These are phyloP conservation scores for Neonectria ditissima DNA, from an alignment of 2,329 filamentous ascomycete genomes.

Conservation along the genomic window DNA sequence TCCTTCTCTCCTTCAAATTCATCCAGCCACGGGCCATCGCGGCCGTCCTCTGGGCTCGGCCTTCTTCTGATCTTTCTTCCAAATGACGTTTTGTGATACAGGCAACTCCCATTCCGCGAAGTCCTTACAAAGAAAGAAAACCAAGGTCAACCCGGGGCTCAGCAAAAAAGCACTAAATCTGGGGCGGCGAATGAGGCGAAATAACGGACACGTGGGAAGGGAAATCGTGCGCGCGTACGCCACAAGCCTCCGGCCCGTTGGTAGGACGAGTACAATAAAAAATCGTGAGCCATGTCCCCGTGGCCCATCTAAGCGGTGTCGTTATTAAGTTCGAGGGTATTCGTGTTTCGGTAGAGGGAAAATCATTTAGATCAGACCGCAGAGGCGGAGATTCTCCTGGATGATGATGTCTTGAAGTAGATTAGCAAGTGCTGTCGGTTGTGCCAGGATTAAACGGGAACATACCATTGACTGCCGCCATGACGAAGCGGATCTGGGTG, in stretches of 20 bases:
- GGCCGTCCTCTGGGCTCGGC: slow-evolving; percentile 37
- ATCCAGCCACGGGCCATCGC: slow-evolving; percentile 35
- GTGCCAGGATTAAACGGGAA: slow-evolving; percentile 14
- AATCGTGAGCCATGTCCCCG: slow-evolving; percentile 54
- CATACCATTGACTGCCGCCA: slow-evolving; percentile 98
- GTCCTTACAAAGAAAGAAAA: slow-evolving; percentile 47
- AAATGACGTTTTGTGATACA: slow-evolving; percentile 49
- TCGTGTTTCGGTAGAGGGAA: slow-evolving; percentile 53
- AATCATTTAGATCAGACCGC: slow-evolving; percentile 87
- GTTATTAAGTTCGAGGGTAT: slow-evolving; percentile 59
- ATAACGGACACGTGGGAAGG: slow-evolving; percentile 31
- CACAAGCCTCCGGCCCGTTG: slow-evolving; percentile 42
- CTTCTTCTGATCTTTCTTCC: slow-evolving; percentile 41
- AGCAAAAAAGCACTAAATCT: slow-evolving; percentile 45
- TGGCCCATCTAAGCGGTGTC: slow-evolving; percentile 53
- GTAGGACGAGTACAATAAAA: slow-evolving; percentile 50
- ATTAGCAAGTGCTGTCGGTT: slow-evolving; percentile 56
- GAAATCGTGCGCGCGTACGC: slow-evolving; percentile 35
- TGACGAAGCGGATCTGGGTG: slow-evolving; percentile 99
- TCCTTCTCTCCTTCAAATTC: slow-evolving; percentile 33
- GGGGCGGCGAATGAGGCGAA: slow-evolving; percentile 32
- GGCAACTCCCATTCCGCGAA: slow-evolving; percentile 48
- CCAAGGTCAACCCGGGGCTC: slow-evolving; percentile 45
- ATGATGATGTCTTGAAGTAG: slow-evolving; percentile 90
- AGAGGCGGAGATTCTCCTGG: slow-evolving; percentile 97